Percentiles rank a stretch among this genome's conserved stretches.
Evolutionary conservation across 371 early-diverging fungal genomes (phyloP).

Genomic region (Mortierella sp.): DNA sequence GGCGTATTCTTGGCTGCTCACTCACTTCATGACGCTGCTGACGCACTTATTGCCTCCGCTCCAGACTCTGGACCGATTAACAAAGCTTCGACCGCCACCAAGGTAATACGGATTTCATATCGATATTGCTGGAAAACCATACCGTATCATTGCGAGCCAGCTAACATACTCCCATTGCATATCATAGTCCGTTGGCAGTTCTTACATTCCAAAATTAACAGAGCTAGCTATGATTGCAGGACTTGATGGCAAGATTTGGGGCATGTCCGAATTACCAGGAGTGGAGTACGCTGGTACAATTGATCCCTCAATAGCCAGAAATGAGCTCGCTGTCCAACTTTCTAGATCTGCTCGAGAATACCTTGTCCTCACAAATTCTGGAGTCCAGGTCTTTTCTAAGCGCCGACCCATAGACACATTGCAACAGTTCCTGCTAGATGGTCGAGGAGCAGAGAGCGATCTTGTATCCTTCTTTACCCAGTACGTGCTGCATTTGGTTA

Average conservation of each 20-base stretch:
- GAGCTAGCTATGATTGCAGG: conserved; percentile 56
- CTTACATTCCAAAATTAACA: conserved; percentile 39
- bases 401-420: conserved; percentile 83
- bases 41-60: conserved; percentile 70
- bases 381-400: conserved; percentile 71
- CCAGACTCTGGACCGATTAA: conserved; percentile 70
- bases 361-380: conserved; percentile 79
- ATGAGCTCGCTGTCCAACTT: conserved; percentile 77
- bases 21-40: conserved; percentile 70
- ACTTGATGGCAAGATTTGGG: conserved; percentile 86
- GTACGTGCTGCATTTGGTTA: conserved; percentile 56
- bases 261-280: conserved; percentile 73
- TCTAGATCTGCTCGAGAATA: conserved; percentile 73
- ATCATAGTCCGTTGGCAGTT: conserved; percentile 29
- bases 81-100: conserved; percentile 44
- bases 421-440: conserved; percentile 60
- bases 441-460: conserved; percentile 57
- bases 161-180: background rate
- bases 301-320: conserved; percentile 54
- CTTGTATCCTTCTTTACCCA: conserved; percentile 67
- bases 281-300: conserved; percentile 47
- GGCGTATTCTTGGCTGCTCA: conserved; percentile 76
- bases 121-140: background rate
- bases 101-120: conserved; percentile 15
- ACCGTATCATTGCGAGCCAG: background rate